Percentiles rank a stretch among this genome's conserved stretches.
Evolutionary conservation across 1,284 basidiomycete species (phyloP).

Genomic region (Pyrrhoderma lamaoense): DNA sequence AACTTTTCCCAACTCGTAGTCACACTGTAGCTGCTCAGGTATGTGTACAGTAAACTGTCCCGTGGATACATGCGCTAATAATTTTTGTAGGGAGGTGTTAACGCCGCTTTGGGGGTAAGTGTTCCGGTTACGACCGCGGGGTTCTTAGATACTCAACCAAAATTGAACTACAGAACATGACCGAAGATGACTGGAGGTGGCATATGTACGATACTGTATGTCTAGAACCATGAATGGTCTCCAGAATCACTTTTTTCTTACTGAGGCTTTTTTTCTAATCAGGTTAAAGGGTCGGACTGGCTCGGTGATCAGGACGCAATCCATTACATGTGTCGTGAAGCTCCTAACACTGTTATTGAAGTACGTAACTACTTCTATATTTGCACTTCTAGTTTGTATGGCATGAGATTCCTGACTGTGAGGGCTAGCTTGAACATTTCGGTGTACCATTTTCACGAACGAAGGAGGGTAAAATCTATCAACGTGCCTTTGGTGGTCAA

Average conservation of each 20-base stretch:
- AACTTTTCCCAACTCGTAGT: constrained; percentile 98
- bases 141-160: constrained; percentile 7
- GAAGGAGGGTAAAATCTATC: constrained; percentile 99
- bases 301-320: constrained; percentile 99
- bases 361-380: constrained; percentile 30
- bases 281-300: constrained; percentile 99
- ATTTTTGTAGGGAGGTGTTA: constrained; percentile 83
- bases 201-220: constrained; percentile 98
- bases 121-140: background rate
- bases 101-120: constrained; percentile 91
- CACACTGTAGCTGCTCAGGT: constrained; percentile 98
- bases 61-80: constrained; percentile 21
- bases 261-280: constrained; percentile 12
- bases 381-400: constrained; percentile 1
- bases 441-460: constrained; percentile 99
- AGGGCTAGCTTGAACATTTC: constrained; percentile 89
- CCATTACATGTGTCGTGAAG: constrained; percentile 98
- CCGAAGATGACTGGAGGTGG: constrained; percentile 99
- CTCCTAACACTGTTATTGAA: constrained; percentile 89
- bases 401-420: constrained; percentile 9
- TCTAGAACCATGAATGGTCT: constrained; percentile 13
- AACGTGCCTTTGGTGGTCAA: constrained; percentile 98
- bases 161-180: constrained; percentile 78
- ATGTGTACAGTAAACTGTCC: constrained; percentile 21
- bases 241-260: constrained; percentile 17